These are phyloP conservation scores for Monilinia fructicola DNA, from an alignment of 2,329 filamentous ascomycete species.

Conservation along the genomic window DNA sequence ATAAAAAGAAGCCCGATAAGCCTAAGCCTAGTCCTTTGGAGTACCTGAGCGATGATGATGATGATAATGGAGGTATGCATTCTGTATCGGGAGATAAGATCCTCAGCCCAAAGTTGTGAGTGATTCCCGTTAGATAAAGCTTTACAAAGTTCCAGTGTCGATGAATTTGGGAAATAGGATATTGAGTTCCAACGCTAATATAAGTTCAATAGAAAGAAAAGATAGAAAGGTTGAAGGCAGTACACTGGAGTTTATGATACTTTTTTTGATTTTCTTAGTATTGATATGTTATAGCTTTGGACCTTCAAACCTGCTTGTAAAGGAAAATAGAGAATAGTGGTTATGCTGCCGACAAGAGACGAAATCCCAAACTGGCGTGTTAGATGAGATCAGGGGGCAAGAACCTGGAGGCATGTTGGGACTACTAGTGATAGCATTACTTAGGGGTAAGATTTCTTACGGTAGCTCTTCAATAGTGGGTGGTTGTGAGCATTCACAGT, in stretches of 20 bases:
- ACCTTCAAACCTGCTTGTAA: not conserved
- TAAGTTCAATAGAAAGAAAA: not conserved
- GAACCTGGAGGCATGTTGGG: not conserved
- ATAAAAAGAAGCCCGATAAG: not conserved
- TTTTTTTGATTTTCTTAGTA: not conserved
- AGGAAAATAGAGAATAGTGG: not conserved
- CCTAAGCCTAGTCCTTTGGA: not conserved
- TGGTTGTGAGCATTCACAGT: not conserved
- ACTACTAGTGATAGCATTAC: not conserved
- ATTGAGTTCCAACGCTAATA: not conserved
- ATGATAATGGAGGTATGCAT: not conserved
- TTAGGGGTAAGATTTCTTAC: not conserved
- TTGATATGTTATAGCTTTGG: not conserved
- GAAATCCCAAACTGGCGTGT: too few species aligned
- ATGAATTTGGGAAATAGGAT: not conserved
- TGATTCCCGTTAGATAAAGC: too few species aligned
- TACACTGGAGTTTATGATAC: not conserved
- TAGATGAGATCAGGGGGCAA: too few species aligned
- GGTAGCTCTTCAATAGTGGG: not conserved
- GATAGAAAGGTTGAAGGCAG: not conserved
- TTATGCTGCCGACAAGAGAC: not conserved
- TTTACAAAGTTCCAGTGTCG: not conserved
- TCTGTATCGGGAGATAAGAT: not conserved
- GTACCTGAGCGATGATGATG: not conserved
- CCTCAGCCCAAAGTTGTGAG: not conserved